Percentiles rank a stretch among this genome's conserved stretches.
Conservation (phyloP, 345 rosid genomes). For the Salix suchowensis region DNA sequence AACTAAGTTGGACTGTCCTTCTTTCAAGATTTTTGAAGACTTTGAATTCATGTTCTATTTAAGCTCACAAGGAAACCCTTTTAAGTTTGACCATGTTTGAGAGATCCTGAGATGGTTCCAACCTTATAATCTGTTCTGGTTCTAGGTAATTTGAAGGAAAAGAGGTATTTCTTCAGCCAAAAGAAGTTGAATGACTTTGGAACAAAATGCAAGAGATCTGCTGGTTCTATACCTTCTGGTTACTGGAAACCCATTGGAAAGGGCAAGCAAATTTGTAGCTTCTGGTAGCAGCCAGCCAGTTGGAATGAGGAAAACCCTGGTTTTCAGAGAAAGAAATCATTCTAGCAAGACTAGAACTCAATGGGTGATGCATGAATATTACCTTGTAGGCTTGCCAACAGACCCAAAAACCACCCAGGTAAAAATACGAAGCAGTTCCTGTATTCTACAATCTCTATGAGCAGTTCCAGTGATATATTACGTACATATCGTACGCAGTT, state of each 20-base stretch:
- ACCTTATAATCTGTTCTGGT: background rate
- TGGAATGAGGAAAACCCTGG: slow-evolving; percentile 53
- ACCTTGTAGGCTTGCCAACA: slow-evolving; percentile 28
- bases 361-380: slow-evolving; percentile 71
- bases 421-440: background rate
- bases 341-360: slow-evolving; percentile 25
- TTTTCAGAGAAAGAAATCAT: slow-evolving; percentile 39
- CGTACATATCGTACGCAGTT: background rate
- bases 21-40: background rate
- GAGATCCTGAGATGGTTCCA: background rate
- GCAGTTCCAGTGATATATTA: background rate
- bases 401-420: slow-evolving; percentile 25
- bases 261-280: slow-evolving; percentile 46
- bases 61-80: background rate
- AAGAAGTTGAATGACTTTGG: slow-evolving; percentile 15
- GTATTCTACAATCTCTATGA: too few species aligned
- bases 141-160: slow-evolving; percentile 62
- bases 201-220: slow-evolving; percentile 31
- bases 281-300: slow-evolving; percentile 33
- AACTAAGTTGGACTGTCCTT: background rate
- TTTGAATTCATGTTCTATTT: background rate
- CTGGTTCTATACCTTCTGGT: slow-evolving; percentile 61
- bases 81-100: background rate
- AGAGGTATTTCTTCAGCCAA: slow-evolving; percentile 67
- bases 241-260: slow-evolving; percentile 65